A percentile compares a stretch with the other conserved stretches of the same genome.
phyloP scores from a whole-genome alignment of 768 basidiomycete species.

The Chlorophyllum brunneum region DNA sequence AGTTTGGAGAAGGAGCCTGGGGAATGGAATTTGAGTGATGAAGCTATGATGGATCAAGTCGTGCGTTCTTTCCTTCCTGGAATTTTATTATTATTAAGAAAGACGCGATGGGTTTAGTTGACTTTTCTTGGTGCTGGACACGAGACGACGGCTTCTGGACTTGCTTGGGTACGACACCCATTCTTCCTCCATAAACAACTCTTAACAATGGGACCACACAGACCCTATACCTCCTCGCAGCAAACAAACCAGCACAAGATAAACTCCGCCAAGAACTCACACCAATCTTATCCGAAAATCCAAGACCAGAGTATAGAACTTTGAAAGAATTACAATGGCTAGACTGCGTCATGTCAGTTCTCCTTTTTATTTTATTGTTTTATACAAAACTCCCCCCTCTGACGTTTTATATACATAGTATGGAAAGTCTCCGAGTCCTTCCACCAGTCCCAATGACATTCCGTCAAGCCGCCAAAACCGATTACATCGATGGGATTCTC shows the following conservation, averaged over 20 bases:
- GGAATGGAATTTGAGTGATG: constrained; percentile 40
- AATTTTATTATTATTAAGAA: not conserved
- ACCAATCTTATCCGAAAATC: constrained; percentile 27
- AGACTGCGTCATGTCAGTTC: constrained; percentile 36
- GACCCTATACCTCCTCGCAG: constrained; percentile 44
- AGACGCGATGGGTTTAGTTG: constrained; percentile 21
- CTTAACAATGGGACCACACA: constrained; percentile 8
- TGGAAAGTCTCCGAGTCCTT: constrained; percentile 40
- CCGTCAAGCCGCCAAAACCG: constrained; percentile 33
- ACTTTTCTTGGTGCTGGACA: constrained; percentile 40
- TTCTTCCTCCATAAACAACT: no score
- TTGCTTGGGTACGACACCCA: constrained; percentile 33
- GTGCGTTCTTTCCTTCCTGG: constrained; percentile 22
- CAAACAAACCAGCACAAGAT: constrained; percentile 37
- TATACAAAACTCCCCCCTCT: no score
- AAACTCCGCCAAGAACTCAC: constrained; percentile 43
- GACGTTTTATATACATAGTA: constrained; percentile 24
- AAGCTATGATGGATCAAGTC: constrained; percentile 50
- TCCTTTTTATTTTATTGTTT: not conserved
- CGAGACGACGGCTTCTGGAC: constrained; percentile 36
- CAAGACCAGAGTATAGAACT: constrained; percentile 36
- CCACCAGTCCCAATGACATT: constrained; percentile 40
- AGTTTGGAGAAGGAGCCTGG: constrained; percentile 28
- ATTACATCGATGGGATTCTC: constrained; percentile 41
- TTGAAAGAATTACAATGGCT: constrained; percentile 39